Conservation (phyloP, 352 stramenopile genomes). For the Blastocystis sp. region DNA sequence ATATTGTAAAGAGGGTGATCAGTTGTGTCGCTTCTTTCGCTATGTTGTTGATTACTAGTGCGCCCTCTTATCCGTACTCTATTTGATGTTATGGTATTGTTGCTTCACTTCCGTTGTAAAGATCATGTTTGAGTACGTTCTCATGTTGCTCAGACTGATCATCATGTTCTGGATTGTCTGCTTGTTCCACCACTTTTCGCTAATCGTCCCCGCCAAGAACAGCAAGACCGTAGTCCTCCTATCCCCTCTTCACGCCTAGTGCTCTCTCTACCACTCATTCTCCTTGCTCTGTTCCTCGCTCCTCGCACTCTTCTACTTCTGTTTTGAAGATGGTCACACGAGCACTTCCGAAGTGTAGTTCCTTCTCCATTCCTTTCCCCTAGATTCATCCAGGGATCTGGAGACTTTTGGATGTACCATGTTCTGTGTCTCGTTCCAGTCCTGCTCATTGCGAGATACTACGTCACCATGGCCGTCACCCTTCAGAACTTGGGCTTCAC, state of each 20-base stretch:
- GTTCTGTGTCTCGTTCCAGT: neutral
- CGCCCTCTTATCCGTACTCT: neutral
- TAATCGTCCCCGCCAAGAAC: neutral
- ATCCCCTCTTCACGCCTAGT: neutral
- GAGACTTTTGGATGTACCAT: neutral
- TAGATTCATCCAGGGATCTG: neutral
- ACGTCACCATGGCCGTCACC: neutral
- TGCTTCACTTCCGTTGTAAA: neutral
- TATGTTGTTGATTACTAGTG: conserved; percentile 36
- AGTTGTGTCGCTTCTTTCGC: too few relatives aligned
- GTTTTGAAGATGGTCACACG: neutral
- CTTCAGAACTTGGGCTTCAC: neutral
- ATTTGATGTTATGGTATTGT: conserved; percentile 11
- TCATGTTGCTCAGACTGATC: neutral
- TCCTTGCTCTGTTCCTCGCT: conserved; percentile 1
- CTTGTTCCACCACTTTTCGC: conserved; percentile 31
- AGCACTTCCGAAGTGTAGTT: neutral
- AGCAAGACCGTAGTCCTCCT: neutral
- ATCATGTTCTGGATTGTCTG: conserved; percentile 6
- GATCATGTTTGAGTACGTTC: neutral
- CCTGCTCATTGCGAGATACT: neutral
- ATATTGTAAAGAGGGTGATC: conserved; percentile 13
- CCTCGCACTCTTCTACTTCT: conserved; percentile 4
- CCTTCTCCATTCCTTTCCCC: neutral
- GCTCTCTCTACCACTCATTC: neutral